Conservation (phyloP, 805 yeast species). For the Kazachstania martiniae region DNA sequence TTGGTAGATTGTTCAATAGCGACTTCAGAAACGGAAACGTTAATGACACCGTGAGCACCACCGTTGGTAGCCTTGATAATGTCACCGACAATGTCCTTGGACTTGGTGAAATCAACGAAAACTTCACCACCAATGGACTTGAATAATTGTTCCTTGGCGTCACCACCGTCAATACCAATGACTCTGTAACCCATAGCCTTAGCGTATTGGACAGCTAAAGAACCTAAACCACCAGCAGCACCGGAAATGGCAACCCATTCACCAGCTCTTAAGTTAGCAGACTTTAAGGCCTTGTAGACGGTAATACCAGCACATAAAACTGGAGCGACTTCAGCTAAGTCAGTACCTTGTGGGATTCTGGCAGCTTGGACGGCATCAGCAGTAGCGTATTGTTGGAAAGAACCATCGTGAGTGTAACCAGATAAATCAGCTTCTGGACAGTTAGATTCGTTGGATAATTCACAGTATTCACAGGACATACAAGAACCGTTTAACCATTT, state of each 20-base stretch:
- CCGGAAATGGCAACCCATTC: conserved; percentile 52
- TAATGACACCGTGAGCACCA: conserved; percentile 65
- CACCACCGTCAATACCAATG: conserved; percentile 47
- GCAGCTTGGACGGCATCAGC: conserved; percentile 85
- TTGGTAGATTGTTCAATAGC: conserved; percentile 49
- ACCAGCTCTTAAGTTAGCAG: conserved; percentile 39
- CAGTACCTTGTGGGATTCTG: conserved; percentile 57
- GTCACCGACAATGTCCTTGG: conserved; percentile 28
- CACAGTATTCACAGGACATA: conserved; percentile 48
- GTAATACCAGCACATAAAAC: conserved; percentile 55
- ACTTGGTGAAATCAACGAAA: conserved; percentile 43
- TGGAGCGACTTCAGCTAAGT: conserved; percentile 61
- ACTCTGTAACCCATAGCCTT: conserved; percentile 48
- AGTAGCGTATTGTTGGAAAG: conserved; percentile 82
- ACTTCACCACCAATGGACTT: conserved; percentile 42
- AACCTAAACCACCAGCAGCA: conserved; percentile 55
- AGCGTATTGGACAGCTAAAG: conserved; percentile 49
- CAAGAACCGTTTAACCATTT: conserved; percentile 60
- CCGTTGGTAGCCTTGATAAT: conserved; percentile 50
- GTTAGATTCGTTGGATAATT: conserved; percentile 40
- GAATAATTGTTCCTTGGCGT: conserved; percentile 37
- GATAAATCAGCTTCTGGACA: conserved; percentile 41
- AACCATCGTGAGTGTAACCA: conserved; percentile 53
- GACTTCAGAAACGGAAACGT: conserved; percentile 55
- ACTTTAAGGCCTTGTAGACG: conserved; percentile 48